phyloP scores from a whole-genome alignment of 2,329 filamentous ascomycete species.

The Nannizzia gypsea region DNA sequence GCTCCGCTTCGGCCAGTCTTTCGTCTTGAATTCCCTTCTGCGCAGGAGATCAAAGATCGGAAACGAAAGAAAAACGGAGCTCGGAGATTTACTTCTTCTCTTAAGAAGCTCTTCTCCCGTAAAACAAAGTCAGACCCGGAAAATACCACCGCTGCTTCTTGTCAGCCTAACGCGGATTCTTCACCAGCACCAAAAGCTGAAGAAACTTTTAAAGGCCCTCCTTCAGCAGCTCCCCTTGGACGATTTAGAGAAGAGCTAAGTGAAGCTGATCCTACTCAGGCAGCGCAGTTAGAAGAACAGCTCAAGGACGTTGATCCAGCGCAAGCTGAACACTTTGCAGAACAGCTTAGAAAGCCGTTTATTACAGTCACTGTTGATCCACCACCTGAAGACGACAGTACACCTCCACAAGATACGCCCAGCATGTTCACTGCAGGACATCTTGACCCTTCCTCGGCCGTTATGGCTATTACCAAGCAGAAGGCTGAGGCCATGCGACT shows the following conservation, averaged over 20 bases:
- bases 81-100: conserved; percentile 8
- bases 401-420: background rate
- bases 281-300: background rate
- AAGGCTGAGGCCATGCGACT: conserved; percentile 38
- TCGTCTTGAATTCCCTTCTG: conserved; percentile 4
- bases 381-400: background rate
- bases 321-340: background rate
- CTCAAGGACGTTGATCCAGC: background rate
- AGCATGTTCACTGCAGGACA: conserved; percentile 23
- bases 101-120: conserved; percentile 11
- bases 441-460: conserved; percentile 32
- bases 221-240: background rate
- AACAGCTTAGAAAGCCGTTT: background rate
- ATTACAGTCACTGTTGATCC: background rate
- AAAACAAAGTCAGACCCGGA: conserved; percentile 7
- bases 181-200: background rate
- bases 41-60: background rate
- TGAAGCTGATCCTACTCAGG: background rate
- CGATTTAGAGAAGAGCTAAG: background rate
- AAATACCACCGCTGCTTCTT: background rate
- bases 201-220: background rate
- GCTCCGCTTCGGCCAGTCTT: background rate
- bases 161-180: background rate
- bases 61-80: conserved; percentile 8
- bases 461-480: conserved; percentile 37